These are phyloP conservation scores for cucumber (Cucumis sativus) DNA, from an alignment of 306 rosid species.

Conservation along the genomic window DNA sequence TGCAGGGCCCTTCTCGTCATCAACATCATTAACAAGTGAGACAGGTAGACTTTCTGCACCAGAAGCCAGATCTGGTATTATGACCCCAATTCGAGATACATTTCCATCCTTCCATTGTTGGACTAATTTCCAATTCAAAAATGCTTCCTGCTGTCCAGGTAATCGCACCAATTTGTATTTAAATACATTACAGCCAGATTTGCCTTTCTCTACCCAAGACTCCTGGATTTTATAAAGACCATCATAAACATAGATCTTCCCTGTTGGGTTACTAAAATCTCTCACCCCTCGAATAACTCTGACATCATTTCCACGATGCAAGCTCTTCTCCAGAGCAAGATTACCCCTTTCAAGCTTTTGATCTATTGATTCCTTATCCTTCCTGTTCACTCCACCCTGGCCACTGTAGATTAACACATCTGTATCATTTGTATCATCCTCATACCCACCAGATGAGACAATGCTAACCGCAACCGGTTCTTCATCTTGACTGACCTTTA, in stretches of 20 bases:
- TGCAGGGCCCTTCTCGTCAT: slow-evolving; percentile 88
- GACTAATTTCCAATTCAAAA: slow-evolving; percentile 53
- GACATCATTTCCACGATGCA: slow-evolving; percentile 61
- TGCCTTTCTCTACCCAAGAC: slow-evolving; percentile 77
- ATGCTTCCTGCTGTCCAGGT: slow-evolving; percentile 66
- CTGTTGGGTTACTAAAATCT: slow-evolving; percentile 42
- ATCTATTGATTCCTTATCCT: slow-evolving; percentile 53
- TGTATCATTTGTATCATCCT: slow-evolving; percentile 57
- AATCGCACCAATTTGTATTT: slow-evolving; percentile 55
- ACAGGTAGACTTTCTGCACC: slow-evolving; percentile 80
- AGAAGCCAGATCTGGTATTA: slow-evolving; percentile 83
- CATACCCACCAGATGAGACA: slow-evolving; percentile 91
- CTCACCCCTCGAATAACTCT: slow-evolving; percentile 72
- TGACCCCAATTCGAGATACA: slow-evolving; percentile 52
- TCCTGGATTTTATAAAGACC: slow-evolving; percentile 78
- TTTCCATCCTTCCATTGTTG: slow-evolving; percentile 60
- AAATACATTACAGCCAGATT: slow-evolving; percentile 66
- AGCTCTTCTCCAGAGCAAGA: slow-evolving; percentile 79
- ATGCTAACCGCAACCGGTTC: slow-evolving; percentile 88
- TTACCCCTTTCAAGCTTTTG: slow-evolving; percentile 98
- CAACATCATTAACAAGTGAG: slow-evolving; percentile 87
- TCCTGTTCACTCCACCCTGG: slow-evolving; percentile 67
- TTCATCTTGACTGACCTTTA: slow-evolving; percentile 52
- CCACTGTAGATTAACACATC: slow-evolving; percentile 81
- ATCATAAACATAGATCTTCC: slow-evolving; percentile 81